Evolutionary conservation across 164 flowering plant species (phyloP), one percentile per base, ranked within the genome.

Genomic region (grape (Vitis vinifera)): DNA sequence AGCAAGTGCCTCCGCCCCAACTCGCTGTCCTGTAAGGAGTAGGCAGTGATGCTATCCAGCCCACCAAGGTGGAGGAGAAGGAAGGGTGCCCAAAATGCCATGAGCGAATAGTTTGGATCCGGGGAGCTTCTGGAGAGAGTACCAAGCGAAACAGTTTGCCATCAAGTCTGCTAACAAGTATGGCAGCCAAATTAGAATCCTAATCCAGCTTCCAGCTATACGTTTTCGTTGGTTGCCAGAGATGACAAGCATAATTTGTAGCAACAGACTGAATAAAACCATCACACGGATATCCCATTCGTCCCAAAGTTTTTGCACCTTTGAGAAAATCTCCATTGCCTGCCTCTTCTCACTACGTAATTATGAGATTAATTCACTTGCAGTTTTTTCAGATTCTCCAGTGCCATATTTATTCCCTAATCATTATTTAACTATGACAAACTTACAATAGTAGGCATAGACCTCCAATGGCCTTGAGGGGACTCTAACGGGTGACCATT

Each of bases 11-110:
- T 70, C 9, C 63, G 11, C 67, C 84, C 70, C 1, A 81, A 52
- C 59, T 75, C 57, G 9, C 75, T 81, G 53, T 78, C 84, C 55
- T 70, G 77, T 3, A 75, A 30, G 10, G 79, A 68, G 55, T 66
- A 77, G 10, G 84, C 84, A 2, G 80, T 81, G 44, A 80, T 80
- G 64, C 68, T 47, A 30, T 71, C 79, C 0, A 79, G 81, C 48
- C 76, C 67, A 3, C 84, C 84, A 1, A 81, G 68, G 29, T 78
- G 81, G 13, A 73, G 2, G 0, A 78, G 69, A 27, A 81, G 74
- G 4, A 81, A 66, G 0, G 81, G 81, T 29, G 73, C 69, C 79
- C 73, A 76, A 16, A 78, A 59, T 1, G 75, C 68, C 3, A 15
- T 7, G 3, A 78, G 57, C 8, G 27, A 61, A 5, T 9, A 1